Conservation (phyloP, 2,329 filamentous ascomycete species). For the Calonectria fujianensis region DNA sequence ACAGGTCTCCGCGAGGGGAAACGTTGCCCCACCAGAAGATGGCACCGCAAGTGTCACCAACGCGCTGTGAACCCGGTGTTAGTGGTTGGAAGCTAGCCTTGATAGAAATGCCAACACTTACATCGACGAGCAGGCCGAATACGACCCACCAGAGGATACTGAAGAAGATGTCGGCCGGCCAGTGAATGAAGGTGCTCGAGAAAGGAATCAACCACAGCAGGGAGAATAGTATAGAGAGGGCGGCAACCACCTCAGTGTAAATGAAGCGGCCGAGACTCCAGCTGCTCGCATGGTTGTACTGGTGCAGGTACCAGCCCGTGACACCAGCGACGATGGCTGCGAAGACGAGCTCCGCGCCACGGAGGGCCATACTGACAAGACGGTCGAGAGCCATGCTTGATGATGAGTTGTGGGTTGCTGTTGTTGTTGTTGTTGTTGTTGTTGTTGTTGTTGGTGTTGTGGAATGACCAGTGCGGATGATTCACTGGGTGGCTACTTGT, state of each 20-base stretch:
- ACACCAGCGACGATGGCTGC: constrained; percentile 83
- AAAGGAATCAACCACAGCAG: constrained; percentile 85
- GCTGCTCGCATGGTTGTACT: constrained; percentile 64
- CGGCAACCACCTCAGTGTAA: constrained; percentile 84
- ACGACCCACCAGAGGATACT: constrained; percentile 82
- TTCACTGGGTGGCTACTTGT: background rate
- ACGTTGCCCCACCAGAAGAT: constrained; percentile 78
- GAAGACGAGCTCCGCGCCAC: constrained; percentile 76
- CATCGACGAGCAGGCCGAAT: constrained; percentile 80
- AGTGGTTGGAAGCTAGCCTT: constrained; percentile 29
- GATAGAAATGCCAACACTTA: constrained; percentile 60
- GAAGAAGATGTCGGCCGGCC: constrained; percentile 82
- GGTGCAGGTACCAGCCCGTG: constrained; percentile 79
- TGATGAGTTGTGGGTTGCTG: background rate
- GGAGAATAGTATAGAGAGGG: constrained; percentile 79
- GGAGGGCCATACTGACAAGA: constrained; percentile 63
- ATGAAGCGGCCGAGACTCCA: constrained; percentile 80
- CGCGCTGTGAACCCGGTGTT: constrained; percentile 56
- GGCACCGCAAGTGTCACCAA: constrained; percentile 71
- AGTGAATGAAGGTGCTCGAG: constrained; percentile 79
- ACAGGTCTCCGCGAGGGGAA: constrained; percentile 69
- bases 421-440: background rate
- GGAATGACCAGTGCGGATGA: background rate
- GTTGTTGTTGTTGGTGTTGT: background rate
- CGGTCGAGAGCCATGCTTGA: constrained; percentile 63